A percentile compares a stretch with the other conserved stretches of the same genome.
Evolutionary conservation across 2,329 filamentous ascomycete genomes (phyloP).

Genomic region (Scortechinia acanthostroma): DNA sequence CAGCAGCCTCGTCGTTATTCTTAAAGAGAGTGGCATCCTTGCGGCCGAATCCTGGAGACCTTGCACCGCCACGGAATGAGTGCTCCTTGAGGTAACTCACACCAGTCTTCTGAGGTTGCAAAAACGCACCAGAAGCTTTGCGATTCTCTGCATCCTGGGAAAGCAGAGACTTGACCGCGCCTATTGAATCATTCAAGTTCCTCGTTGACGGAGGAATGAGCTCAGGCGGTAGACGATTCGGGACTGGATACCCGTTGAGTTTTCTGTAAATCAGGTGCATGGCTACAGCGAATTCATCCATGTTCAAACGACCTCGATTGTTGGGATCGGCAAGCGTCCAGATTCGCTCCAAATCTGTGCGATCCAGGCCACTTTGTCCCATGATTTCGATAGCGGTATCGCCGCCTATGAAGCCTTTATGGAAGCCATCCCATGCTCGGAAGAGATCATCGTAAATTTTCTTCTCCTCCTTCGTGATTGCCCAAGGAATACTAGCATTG

Average conservation of each 20-base stretch:
- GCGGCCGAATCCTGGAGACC: slow-evolving; percentile 49
- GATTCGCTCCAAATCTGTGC: slow-evolving; percentile 82
- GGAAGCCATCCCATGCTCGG: slow-evolving; percentile 85
- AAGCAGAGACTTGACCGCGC: slow-evolving; percentile 82
- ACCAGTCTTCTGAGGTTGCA: slow-evolving; percentile 93
- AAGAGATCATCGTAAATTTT: slow-evolving; percentile 95
- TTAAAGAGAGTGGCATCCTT: slow-evolving; percentile 97
- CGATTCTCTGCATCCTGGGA: slow-evolving; percentile 82
- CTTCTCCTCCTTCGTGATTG: slow-evolving; percentile 86
- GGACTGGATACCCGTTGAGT: slow-evolving; percentile 89
- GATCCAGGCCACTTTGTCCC: slow-evolving; percentile 91
- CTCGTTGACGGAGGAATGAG: slow-evolving; percentile 89
- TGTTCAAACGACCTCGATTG: slow-evolving; percentile 89
- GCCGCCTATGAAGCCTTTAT: slow-evolving; percentile 91
- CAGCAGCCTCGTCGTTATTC: slow-evolving; percentile 79
- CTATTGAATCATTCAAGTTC: slow-evolving; percentile 87
- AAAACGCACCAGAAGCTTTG: slow-evolving; percentile 80
- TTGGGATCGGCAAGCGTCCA: slow-evolving; percentile 95
- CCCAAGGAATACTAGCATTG: slow-evolving; percentile 93
- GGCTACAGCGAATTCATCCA: slow-evolving; percentile 91
- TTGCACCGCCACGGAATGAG: slow-evolving; percentile 69
- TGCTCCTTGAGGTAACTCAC: slow-evolving; percentile 96
- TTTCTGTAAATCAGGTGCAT: slow-evolving; percentile 99
- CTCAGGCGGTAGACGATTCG: slow-evolving; percentile 80
- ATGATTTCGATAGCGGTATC: slow-evolving; percentile 83